phyloP scores from a whole-genome alignment of 2,329 filamentous ascomycete genomes.

The Incumbomyces delicatus region DNA sequence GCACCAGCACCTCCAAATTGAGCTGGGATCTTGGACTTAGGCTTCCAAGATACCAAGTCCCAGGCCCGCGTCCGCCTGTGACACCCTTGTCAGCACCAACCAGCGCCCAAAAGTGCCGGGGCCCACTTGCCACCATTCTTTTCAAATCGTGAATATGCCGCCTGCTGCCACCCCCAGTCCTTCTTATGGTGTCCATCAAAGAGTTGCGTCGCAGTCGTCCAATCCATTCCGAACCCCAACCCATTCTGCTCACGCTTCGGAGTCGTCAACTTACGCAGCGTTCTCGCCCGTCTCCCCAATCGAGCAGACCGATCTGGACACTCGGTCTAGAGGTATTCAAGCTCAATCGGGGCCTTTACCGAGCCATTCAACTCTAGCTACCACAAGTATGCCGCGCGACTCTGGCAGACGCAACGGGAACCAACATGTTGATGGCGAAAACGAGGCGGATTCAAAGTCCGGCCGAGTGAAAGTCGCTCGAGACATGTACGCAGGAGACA shows the following conservation, averaged over 20 bases:
- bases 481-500: conserved; percentile 20
- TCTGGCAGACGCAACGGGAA: conserved; percentile 16
- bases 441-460: conserved; percentile 11
- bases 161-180: not conserved
- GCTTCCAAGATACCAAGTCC: too few relatives aligned
- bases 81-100: not conserved
- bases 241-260: conserved; percentile 3
- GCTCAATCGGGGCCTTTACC: too few relatives aligned
- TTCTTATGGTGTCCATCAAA: not conserved
- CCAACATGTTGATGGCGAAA: conserved; percentile 10
- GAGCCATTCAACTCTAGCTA: too few relatives aligned
- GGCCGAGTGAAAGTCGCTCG: conserved; percentile 18
- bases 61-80: too few relatives aligned
- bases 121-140: not conserved
- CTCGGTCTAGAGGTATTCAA: conserved; percentile 2
- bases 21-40: too few relatives aligned
- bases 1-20: too few relatives aligned
- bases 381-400: conserved; percentile 5
- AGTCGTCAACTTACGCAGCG: not conserved
- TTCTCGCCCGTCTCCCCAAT: conserved; percentile 20
- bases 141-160: not conserved
- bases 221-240: conserved; percentile 5
- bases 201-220: not conserved
- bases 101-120: not conserved
- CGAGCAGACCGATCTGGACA: conserved; percentile 5